These are phyloP conservation scores for Ophiostoma quercus DNA, from an alignment of 2,329 filamentous ascomycete species.

Conservation along the genomic window DNA sequence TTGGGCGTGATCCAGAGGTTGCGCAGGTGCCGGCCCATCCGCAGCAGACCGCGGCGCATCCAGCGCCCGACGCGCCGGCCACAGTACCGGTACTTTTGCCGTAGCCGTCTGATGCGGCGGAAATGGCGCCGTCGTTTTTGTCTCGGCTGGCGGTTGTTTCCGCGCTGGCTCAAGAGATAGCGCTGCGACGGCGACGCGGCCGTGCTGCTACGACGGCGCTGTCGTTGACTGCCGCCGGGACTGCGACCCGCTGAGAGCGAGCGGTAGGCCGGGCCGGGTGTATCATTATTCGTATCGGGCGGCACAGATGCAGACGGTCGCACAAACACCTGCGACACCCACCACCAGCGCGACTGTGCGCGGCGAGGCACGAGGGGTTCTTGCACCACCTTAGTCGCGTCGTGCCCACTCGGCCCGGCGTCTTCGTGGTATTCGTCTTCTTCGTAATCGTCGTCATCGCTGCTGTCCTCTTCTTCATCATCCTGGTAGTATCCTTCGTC, in stretches of 20 bases:
- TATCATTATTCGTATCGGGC: not conserved
- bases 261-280: constrained; percentile 11
- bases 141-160: not conserved
- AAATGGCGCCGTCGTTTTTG: constrained; percentile 9
- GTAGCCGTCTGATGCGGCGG: constrained; percentile 16
- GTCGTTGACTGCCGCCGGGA: not conserved
- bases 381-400: not conserved
- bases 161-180: constrained; percentile 17
- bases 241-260: constrained; percentile 12
- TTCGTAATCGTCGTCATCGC: constrained; percentile 14
- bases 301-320: not conserved
- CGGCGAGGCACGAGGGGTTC: constrained; percentile 6
- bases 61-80: constrained; percentile 33
- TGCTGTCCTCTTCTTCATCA: constrained; percentile 10
- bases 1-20: constrained; percentile 59
- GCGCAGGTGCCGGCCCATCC: constrained; percentile 36
- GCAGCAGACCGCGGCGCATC: constrained; percentile 28
- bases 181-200: constrained; percentile 12
- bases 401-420: constrained; percentile 9
- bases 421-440: constrained; percentile 11
- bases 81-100: constrained; percentile 17
- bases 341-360: constrained; percentile 16
- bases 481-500: constrained; percentile 2
- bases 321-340: not conserved
- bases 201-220: constrained; percentile 16